Percentiles rank a stretch among this genome's conserved stretches.
Conservation (phyloP, 2,329 filamentous ascomycete species). For the Phoma sp. region DNA sequence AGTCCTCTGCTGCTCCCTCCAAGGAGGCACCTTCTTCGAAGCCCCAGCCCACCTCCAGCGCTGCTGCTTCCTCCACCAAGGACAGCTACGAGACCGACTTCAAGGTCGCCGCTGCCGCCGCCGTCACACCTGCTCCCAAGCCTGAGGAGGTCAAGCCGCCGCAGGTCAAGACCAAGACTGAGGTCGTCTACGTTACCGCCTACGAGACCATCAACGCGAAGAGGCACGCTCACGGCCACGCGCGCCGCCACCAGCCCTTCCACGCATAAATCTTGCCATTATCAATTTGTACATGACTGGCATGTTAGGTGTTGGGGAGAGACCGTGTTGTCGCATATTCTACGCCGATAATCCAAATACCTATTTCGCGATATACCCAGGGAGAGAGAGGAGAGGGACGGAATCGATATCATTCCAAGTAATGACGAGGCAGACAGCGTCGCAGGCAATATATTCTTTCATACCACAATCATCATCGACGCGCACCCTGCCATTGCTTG, state of each 20-base stretch:
- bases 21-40: conserved; percentile 16
- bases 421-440: conserved; percentile 49
- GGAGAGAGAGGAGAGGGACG: conserved; percentile 29
- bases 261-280: conserved; percentile 36
- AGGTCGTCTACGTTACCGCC: conserved; percentile 44
- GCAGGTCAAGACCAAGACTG: conserved; percentile 41
- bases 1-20: conserved; percentile 19
- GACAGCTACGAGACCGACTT: conserved; percentile 18
- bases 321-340: conserved; percentile 30
- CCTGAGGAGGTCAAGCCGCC: conserved; percentile 13
- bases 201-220: conserved; percentile 43
- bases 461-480: conserved; percentile 34
- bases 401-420: conserved; percentile 36
- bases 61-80: conserved; percentile 17
- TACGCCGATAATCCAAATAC: conserved; percentile 36
- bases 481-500: conserved; percentile 36
- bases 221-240: conserved; percentile 43
- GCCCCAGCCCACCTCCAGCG: conserved; percentile 16
- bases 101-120: conserved; percentile 33
- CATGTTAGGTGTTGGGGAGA: conserved; percentile 27
- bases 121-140: conserved; percentile 31
- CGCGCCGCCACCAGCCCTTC: conserved; percentile 42
- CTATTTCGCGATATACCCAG: conserved; percentile 41
- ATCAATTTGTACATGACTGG: conserved; percentile 27
- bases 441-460: conserved; percentile 47